Conservation (phyloP, 345 rosid species). For the Eucalyptus paniculata region DNA sequence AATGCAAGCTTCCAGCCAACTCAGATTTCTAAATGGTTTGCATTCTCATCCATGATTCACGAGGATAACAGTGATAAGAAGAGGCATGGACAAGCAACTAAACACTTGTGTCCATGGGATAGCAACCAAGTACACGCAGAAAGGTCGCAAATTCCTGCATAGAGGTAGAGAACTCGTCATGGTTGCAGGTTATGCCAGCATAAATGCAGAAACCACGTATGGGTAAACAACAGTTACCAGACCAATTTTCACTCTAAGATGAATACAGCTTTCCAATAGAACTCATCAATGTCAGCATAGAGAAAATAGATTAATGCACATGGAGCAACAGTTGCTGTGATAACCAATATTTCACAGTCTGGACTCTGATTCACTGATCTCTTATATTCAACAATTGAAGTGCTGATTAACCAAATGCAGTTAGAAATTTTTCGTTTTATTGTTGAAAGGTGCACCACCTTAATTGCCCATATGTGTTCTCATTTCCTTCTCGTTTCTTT, state of each 20-base stretch:
- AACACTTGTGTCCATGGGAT: conserved; percentile 22
- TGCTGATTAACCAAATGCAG: background rate
- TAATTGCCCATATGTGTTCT: background rate
- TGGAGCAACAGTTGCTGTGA: background rate
- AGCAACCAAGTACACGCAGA: conserved; percentile 59
- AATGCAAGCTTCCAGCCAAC: background rate
- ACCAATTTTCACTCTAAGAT: background rate
- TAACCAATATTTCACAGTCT: background rate
- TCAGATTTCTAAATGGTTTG: background rate
- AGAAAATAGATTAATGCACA: background rate
- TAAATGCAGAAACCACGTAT: background rate
- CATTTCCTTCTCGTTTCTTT: background rate
- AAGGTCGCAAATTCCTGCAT: conserved; percentile 52
- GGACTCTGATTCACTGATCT: background rate
- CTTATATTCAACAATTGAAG: background rate
- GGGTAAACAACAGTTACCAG: background rate
- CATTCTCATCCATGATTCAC: background rate
- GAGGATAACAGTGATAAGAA: background rate
- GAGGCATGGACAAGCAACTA: background rate
- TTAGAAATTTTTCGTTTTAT: background rate
- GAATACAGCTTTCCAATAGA: background rate
- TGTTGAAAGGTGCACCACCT: background rate
- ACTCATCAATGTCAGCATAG: background rate
- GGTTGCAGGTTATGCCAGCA: background rate
- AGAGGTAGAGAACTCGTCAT: background rate